These are phyloP conservation scores for Saprolegnia parasitica DNA, from an alignment of 352 stramenopile genomes.

Conservation along the genomic window DNA sequence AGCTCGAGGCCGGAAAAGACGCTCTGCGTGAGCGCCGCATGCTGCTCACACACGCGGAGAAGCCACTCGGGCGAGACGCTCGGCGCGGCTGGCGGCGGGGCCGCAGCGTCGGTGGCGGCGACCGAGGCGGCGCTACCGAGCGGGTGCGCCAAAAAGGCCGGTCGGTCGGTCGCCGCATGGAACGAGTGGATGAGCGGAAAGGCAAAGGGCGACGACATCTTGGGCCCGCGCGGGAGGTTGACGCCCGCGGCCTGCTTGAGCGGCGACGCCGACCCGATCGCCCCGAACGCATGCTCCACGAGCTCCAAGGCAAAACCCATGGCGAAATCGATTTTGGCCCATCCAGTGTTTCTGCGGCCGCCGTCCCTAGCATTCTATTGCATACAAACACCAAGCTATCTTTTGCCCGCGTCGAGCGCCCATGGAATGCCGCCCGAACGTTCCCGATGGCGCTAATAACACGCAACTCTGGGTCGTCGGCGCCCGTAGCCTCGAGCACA, in stretches of 20 bases:
- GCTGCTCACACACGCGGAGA: conserved; percentile 40
- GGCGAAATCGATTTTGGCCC: background rate
- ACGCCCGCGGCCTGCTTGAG: background rate
- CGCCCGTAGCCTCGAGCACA: no score
- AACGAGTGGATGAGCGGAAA: background rate
- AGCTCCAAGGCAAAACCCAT: background rate
- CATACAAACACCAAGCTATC: background rate
- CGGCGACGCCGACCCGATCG: background rate
- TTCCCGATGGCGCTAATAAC: background rate
- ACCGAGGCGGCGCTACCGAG: background rate
- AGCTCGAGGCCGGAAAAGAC: conserved; percentile 64
- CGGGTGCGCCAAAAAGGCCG: background rate
- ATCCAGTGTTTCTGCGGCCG: background rate
- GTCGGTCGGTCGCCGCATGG: background rate
- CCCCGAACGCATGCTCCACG: background rate
- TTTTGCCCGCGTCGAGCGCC: no score
- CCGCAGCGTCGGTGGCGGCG: background rate
- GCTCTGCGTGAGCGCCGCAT: conserved; percentile 36
- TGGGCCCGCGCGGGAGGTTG: background rate
- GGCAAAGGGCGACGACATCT: background rate
- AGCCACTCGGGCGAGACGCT: conserved; percentile 36
- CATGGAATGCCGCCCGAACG: background rate
- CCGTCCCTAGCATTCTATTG: background rate
- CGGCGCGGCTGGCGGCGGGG: no score
- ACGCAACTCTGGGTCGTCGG: no score